Base-by-base conservation (phyloP, 352 stramenopile genomes). In the Globisporangium alternatum region DNA sequence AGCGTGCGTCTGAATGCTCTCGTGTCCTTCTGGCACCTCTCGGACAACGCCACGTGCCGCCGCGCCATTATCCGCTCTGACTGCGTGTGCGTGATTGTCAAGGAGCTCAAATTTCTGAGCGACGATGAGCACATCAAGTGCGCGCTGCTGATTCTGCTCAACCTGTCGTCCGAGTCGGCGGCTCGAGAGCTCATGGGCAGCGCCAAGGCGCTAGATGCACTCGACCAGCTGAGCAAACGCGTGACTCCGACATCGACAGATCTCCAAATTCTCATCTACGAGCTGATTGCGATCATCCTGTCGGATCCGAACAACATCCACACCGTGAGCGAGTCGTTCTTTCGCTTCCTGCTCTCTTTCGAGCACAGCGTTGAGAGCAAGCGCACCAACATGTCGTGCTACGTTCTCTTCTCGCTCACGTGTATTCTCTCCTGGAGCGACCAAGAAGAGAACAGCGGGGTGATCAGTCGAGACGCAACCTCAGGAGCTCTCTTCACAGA, bases 351-450 rank as follows among this genome's bases (percentile, higher is more conserved):
- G n/a, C 53, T 90, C 0, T 58, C 65, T 0, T 92, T 85, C 55
- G 58, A 60, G 5, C 75, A 88, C 64, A 56, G 67, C 9, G 10
- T 25, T n/a, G 51, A 60, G 59, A 69, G 15, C 33, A 48, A 30
- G 12, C 21, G 15, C 3, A 31, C 48, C 0, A 55, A 60, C 28
- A 82, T 80, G 52, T 88, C 81, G 5, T 73, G 78, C 21, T 91
- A 87, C 48, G 78, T 89, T 21, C 72, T 90, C 9, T 89, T 89
- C 65, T 69, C 76, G 1, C 60, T 90, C 19, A 74, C 77, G 5
- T 86, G 76, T 41, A 78, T 90, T 17, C 57, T 90, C n/a, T 82
- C 77, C 10, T 90, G 83, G 83, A 84, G 68, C 41, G 73, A 85
- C 17, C 51, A 66, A 63, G 72, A 8, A 71, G 85, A 47, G 30